Evolutionary conservation across 1,284 basidiomycete species (phyloP).

Genomic region (Sanghuangporus sanghuang): DNA sequence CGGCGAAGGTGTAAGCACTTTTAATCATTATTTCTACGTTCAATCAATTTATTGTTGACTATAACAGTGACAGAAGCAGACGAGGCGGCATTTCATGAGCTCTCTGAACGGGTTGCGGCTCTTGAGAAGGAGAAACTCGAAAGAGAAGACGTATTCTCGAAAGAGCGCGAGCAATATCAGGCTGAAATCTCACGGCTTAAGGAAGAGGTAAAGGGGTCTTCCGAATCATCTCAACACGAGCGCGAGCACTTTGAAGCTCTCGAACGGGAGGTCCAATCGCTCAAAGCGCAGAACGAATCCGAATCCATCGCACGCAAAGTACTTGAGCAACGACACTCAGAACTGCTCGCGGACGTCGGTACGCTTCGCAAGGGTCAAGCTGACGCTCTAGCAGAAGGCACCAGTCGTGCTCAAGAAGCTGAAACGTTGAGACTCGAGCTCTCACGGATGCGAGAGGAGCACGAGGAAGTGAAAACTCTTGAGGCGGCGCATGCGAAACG

Average conservation of each 20-base stretch:
- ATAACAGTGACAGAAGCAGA: constrained; percentile 60
- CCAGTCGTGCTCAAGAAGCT: constrained; percentile 54
- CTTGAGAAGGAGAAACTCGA: constrained; percentile 47
- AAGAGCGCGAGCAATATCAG: constrained; percentile 48
- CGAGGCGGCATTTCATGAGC: constrained; percentile 63
- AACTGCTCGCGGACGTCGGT: constrained; percentile 56
- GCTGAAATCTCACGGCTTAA: constrained; percentile 52
- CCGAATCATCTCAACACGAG: constrained; percentile 36
- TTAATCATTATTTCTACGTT: not conserved
- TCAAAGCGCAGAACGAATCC: constrained; percentile 56
- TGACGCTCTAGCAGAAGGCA: constrained; percentile 63
- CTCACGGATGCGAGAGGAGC: constrained; percentile 52
- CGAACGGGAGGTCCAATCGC: constrained; percentile 61
- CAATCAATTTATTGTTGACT: not conserved
- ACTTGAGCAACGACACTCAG: constrained; percentile 62
- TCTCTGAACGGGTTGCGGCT: constrained; percentile 56
- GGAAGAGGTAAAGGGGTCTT: constrained; percentile 34
- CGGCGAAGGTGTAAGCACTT: constrained; percentile 59
- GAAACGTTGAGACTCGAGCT: constrained; percentile 71
- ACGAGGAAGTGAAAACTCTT: constrained; percentile 68
- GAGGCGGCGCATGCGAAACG: constrained; percentile 63
- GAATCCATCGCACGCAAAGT: constrained; percentile 53
- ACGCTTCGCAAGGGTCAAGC: constrained; percentile 54
- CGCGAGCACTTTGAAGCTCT: constrained; percentile 46
- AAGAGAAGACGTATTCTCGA: constrained; percentile 48